Evolutionary conservation across 139 green algal genomes (phyloP), one percentile per base, ranked within the genome.

Genomic region (Pleodorina starrii): DNA sequence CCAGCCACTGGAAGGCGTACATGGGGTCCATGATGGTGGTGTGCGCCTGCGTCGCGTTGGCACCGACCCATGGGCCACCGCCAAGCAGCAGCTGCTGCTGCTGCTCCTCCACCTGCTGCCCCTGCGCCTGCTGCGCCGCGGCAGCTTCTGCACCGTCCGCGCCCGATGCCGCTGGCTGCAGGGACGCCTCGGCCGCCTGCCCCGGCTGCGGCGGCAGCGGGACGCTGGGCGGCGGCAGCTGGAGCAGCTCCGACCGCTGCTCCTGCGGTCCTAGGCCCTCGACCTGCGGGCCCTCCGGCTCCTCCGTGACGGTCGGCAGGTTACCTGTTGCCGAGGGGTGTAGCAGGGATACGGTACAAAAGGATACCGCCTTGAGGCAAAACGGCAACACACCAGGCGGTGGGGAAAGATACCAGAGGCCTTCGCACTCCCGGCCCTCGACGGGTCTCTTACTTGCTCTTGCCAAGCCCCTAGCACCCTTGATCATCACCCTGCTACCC

Each of bases 1-100:
- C 93, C 60, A 94, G 80, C 90, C 90, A 94, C 19, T 74, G 66
- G 36, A 44, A 76, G 5, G 50, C 81, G 42, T 54, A 87, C 68
- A 88, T 71, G 32, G 68, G 83, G 83, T 80, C 83, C 83, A 79
- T 71, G 68, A 69, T 71, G 46, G 68, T 42, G 21, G 54, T 27
- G 23, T 63, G 57, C 19, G 75, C 11, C 27, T 1, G 12, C 4
- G 38, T 1, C 75, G 44, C 17, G 11, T n/a, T 2, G 54, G 54
- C 21, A 25, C 25, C 54, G 7, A 66, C 54, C 54, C 54, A 25
- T 12, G 5, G 54, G 54, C 54, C 54, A 66, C 29, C 54, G 29
- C 29, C 54, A 66, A 25, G 54, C 54, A 32, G 54, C 54, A 66
- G 25, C 54, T 66, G 21, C 29, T 21, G 54, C 72, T 36, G 71